These are phyloP conservation scores for Ganoderma resinaceum DNA, from an alignment of 1,284 basidiomycete species.

Conservation along the genomic window DNA sequence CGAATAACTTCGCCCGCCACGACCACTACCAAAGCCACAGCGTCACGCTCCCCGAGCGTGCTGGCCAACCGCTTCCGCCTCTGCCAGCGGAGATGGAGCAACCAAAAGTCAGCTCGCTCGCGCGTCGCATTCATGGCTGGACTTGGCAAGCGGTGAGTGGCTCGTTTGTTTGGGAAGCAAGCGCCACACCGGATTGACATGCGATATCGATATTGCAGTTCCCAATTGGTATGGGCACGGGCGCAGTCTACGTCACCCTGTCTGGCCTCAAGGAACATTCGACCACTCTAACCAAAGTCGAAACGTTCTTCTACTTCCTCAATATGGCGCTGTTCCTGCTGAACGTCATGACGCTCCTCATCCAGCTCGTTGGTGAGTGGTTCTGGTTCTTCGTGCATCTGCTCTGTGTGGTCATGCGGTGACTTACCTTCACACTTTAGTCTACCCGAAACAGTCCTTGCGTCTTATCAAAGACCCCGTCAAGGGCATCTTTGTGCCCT, in stretches of 20 bases:
- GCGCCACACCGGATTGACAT: background rate
- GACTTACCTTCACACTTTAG: slow-evolving; percentile 32
- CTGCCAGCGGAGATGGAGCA: background rate
- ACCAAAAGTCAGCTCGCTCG: slow-evolving; percentile 36
- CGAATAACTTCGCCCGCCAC: background rate
- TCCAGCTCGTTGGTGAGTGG: slow-evolving; percentile 50
- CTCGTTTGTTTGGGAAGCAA: background rate
- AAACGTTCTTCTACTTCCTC: slow-evolving; percentile 54
- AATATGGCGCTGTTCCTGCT: slow-evolving; percentile 52
- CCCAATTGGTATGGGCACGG: slow-evolving; percentile 58
- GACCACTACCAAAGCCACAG: slow-evolving; percentile 19
- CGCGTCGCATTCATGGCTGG: slow-evolving; percentile 56
- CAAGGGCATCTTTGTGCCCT: slow-evolving; percentile 54
- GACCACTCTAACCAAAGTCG: slow-evolving; percentile 41
- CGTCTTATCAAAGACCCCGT: slow-evolving; percentile 52
- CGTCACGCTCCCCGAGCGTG: slow-evolving; percentile 18
- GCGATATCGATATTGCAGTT: slow-evolving; percentile 41
- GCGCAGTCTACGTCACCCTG: slow-evolving; percentile 55
- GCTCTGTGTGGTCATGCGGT: background rate
- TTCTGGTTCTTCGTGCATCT: background rate
- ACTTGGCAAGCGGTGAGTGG: slow-evolving; percentile 53
- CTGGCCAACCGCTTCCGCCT: slow-evolving; percentile 13
- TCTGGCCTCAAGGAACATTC: slow-evolving; percentile 48
- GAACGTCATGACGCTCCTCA: slow-evolving; percentile 48
- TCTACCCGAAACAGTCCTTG: slow-evolving; percentile 52